Evolutionary conservation across 2,329 filamentous ascomycete species (phyloP), one percentile per base, ranked within the genome.

Genomic region (Cordyceps javanica): DNA sequence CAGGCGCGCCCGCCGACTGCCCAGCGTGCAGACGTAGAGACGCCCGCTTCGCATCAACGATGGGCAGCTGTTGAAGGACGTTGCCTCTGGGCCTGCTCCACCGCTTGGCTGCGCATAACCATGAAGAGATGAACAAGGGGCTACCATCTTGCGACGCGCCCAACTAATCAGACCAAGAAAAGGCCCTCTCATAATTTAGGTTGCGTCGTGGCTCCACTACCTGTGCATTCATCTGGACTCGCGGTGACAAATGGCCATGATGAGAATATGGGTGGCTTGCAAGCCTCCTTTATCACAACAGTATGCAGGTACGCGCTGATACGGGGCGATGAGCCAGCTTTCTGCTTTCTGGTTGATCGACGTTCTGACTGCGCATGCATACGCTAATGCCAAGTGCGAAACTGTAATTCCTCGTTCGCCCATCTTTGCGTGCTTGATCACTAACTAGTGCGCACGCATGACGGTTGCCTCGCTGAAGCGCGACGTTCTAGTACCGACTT

Each of bases 101-200:
- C 46, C 13, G 16, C 9, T 14, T 42, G 39, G 39, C 21, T 42
- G 30, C 52, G 52, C 52, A 55, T 38, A 55, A 46, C 38, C 5
- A 34, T 21, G 34, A 45, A 26, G 52, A 55, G 52, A 55, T 55
- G 52, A 54, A 55, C 41, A 55, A 41, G 52, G 52, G 52, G 52
- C 52, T 32, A 16, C 8, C 28, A n/a, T 53, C 49, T 50, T 51
- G 48, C 48, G 25, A 51, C 48, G 9, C 25, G 9, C 32, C 21
- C 34, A 16, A 21, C 23, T 25, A 46, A 44, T 46, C 30, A 46
- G 52, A 46, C 51, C 21, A 54, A 13, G 16, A 54, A 28, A 5
- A 52, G 28, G 32, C 11, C 32, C n/a, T n/a, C 21, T 38, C 2
- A 14, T n/a, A 21, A n/a, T 46, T 46, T 46, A 46, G 25, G 25